Evolutionary conservation across 768 basidiomycete genomes (phyloP).

Genomic region (Leccinellum rugosiceps): DNA sequence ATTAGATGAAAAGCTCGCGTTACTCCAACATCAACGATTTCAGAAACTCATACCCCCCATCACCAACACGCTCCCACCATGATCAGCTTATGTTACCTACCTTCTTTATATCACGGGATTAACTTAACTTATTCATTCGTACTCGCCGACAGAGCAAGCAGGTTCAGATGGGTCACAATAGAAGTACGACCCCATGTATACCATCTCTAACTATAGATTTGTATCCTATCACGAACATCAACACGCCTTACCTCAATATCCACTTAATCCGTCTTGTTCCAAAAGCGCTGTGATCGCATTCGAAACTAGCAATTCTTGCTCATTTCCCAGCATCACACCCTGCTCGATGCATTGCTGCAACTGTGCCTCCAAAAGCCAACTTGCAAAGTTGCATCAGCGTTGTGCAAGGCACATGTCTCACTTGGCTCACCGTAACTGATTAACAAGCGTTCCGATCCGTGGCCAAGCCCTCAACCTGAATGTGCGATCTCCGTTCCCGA

Average conservation of each 20-base stretch:
- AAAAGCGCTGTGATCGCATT: constrained; percentile 42
- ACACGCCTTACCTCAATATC: not conserved
- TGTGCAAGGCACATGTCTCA: not conserved
- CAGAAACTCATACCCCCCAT: constrained; percentile 1
- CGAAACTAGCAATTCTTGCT: constrained; percentile 52
- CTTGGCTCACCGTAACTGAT: constrained; percentile 66
- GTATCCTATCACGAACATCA: constrained; percentile 4
- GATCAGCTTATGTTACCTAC: not conserved
- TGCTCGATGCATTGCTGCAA: constrained; percentile 63
- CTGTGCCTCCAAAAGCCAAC: constrained; percentile 68
- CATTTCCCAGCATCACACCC: constrained; percentile 45
- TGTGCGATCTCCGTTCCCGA: constrained; percentile 49
- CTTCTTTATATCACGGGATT: not conserved
- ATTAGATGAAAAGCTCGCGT: constrained; percentile 19
- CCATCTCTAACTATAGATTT: constrained; percentile 13
- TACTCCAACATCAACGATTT: constrained; percentile 14
- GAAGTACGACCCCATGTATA: constrained; percentile 1
- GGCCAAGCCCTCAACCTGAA: constrained; percentile 80
- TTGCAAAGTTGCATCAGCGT: constrained; percentile 21
- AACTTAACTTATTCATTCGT: constrained; percentile 11
- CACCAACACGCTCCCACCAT: not conserved
- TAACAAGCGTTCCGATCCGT: constrained; percentile 87
- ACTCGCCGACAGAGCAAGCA: not conserved
- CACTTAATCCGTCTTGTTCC: constrained; percentile 34
- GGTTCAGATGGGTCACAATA: not conserved